Evolutionary conservation across 164 flowering plant genomes (phyloP).

Genomic region (Vitis riparia): DNA sequence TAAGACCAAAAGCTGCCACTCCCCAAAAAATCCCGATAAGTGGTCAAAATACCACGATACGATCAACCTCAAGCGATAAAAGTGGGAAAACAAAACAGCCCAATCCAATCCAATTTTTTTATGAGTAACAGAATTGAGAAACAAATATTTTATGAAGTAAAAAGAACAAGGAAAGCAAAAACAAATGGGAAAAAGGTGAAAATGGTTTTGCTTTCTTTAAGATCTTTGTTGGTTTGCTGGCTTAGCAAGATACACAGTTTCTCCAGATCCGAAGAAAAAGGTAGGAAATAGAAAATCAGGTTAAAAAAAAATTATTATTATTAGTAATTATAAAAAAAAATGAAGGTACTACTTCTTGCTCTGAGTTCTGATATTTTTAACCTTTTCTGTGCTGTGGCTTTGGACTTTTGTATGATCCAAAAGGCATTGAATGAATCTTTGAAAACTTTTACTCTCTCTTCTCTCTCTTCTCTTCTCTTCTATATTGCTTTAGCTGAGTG

Average conservation of each 20-base stretch:
- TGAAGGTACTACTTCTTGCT: not conserved
- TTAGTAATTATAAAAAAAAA: not conserved
- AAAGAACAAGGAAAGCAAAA: not conserved
- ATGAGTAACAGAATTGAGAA: not conserved
- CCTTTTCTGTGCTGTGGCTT: slow-evolving; percentile 4
- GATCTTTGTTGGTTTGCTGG: slow-evolving; percentile 43
- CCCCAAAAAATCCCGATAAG: not conserved
- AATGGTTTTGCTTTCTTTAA: slow-evolving; percentile 7
- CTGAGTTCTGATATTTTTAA: not conserved
- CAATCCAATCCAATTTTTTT: not conserved
- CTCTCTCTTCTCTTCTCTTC: slow-evolving; percentile 1
- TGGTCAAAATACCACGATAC: not conserved
- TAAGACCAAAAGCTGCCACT: too few species aligned
- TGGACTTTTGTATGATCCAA: slow-evolving; percentile 32
- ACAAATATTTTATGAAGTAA: not conserved
- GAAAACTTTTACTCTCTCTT: slow-evolving; percentile 7
- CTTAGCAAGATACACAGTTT: slow-evolving; percentile 32
- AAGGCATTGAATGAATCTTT: slow-evolving; percentile 24
- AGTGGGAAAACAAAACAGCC: not conserved
- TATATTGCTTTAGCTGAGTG: slow-evolving; percentile 6
- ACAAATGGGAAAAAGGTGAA: not conserved
- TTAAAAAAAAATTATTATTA: not conserved
- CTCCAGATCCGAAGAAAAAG: slow-evolving; percentile 55
- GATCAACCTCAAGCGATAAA: not conserved
- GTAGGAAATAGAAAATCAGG: slow-evolving; percentile 20